Conservation (phyloP, 441 rosid genomes). For the Breynia disticha region DNA sequence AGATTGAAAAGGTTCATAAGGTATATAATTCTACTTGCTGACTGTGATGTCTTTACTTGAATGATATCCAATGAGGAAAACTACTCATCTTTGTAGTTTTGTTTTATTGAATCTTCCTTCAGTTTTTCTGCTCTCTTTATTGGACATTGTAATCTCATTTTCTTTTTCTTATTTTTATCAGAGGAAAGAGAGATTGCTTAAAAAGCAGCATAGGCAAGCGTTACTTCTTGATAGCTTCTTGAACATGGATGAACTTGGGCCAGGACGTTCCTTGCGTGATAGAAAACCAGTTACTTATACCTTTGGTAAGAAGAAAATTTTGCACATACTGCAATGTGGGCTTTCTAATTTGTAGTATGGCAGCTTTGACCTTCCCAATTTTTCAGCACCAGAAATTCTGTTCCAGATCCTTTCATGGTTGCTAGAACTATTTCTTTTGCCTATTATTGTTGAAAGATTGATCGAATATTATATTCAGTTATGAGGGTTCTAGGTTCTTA, state of each 20-base stretch:
- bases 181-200: constrained; percentile 91
- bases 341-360: neutral
- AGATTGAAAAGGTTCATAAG: constrained; percentile 94
- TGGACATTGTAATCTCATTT: constrained; percentile 2
- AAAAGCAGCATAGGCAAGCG: constrained; percentile 96
- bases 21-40: constrained; percentile 29
- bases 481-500: too few relatives aligned
- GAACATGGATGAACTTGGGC: constrained; percentile 69
- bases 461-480: too few relatives aligned
- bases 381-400: too few relatives aligned
- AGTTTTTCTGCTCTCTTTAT: constrained; percentile 10
- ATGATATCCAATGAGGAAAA: neutral
- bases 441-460: too few relatives aligned
- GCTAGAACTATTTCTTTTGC: too few relatives aligned
- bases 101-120: constrained; percentile 3
- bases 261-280: constrained; percentile 93
- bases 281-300: constrained; percentile 97
- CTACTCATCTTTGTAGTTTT: neutral
- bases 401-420: too few relatives aligned
- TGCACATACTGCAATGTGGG: neutral
- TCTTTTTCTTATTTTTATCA: constrained; percentile 19
- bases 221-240: constrained; percentile 78
- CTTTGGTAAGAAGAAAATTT: constrained; percentile 53
- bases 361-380: neutral
- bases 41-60: constrained; percentile 1